A percentile compares a stretch with the other conserved stretches of the same genome.
Conservation (phyloP, 139 green algal genomes). For the Auxenochlorella pyrenoidosa region DNA sequence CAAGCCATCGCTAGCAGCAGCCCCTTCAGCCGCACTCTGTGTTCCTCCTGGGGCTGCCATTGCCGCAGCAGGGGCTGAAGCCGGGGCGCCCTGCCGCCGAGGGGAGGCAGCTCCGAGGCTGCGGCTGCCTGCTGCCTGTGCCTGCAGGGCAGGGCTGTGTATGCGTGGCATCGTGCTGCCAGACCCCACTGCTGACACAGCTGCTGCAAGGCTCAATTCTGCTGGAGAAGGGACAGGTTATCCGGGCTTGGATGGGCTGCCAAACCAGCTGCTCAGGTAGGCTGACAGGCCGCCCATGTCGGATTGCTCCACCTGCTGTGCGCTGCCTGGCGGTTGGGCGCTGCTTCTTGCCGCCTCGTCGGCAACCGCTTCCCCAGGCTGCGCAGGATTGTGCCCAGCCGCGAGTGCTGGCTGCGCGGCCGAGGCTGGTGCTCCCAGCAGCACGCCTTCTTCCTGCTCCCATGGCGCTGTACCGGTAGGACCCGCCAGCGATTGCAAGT, state of each 20-base stretch:
- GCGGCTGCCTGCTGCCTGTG: neutral
- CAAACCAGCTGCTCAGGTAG: slow-evolving; percentile 30
- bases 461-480: too few relatives aligned
- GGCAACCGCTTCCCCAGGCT: neutral
- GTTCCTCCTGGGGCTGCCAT: neutral
- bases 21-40: too few relatives aligned
- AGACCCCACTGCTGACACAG: neutral
- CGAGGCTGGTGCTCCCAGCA: neutral
- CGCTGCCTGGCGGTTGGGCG: neutral
- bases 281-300: neutral
- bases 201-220: neutral
- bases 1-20: neutral
- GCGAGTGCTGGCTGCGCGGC: neutral
- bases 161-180: neutral
- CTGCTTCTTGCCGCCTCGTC: neutral
- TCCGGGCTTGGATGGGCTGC: neutral
- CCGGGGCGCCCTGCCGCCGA: neutral
- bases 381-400: neutral
- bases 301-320: neutral
- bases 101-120: too few relatives aligned
- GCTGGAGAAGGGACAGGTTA: neutral
- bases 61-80: neutral
- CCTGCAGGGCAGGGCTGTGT: neutral
- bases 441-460: neutral
- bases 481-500: neutral